These are phyloP conservation scores for Clarkia xantiana DNA, from an alignment of 345 rosid genomes.

Conservation along the genomic window DNA sequence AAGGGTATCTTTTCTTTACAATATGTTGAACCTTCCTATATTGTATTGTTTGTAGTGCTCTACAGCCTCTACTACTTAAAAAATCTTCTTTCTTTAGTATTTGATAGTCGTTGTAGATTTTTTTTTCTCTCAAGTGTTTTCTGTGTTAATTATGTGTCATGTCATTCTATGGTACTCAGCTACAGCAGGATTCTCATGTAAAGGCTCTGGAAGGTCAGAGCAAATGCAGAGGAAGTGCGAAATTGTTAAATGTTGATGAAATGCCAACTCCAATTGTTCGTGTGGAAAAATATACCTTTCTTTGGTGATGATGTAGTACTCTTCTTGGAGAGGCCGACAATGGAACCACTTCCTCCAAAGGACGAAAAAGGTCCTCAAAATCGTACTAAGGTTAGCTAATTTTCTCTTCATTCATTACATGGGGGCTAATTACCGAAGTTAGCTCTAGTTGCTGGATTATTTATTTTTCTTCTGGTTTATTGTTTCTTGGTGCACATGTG, in stretches of 20 bases:
- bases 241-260: slow-evolving; percentile 44
- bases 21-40: not conserved
- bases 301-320: slow-evolving; percentile 68
- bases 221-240: slow-evolving; percentile 39
- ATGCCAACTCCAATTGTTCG: slow-evolving; percentile 63
- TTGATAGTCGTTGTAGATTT: not conserved
- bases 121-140: too few relatives aligned
- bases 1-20: slow-evolving; percentile 34
- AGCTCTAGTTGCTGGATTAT: too few relatives aligned
- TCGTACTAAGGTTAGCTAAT: slow-evolving; percentile 50
- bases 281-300: slow-evolving; percentile 61
- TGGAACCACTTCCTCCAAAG: slow-evolving; percentile 74
- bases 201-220: slow-evolving; percentile 86
- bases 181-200: slow-evolving; percentile 5
- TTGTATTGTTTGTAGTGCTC: not conserved
- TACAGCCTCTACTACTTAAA: too few relatives aligned
- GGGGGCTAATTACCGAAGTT: too few relatives aligned
- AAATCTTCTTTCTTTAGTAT: not conserved
- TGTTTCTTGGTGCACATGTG: too few relatives aligned
- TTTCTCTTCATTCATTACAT: not conserved
- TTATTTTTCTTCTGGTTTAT: too few relatives aligned
- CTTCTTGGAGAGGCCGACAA: slow-evolving; percentile 63
- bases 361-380: slow-evolving; percentile 77
- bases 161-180: too few relatives aligned
- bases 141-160: too few relatives aligned